Evolutionary conservation across 225 moss, liverwort and hornwort species (phyloP), one percentile per base, ranked within the genome.

Genomic region (Takakia lepidozioides): DNA sequence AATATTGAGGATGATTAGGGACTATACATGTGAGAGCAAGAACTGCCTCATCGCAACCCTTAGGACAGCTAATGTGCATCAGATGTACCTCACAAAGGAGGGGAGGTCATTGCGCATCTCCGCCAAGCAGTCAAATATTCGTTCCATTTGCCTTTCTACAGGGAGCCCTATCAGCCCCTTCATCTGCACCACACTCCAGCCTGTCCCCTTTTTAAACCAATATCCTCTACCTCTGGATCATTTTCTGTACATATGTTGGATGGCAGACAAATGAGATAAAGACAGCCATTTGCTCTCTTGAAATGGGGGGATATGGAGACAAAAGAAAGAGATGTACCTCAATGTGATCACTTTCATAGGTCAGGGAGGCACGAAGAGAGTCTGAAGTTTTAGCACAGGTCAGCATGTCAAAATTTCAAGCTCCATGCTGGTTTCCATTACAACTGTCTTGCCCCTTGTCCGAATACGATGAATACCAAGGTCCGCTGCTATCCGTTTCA

Each of bases 401-500:
- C 32, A 93, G 71, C 83, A 88, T 93, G 23, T 93, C 93, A 54
- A 54, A 93, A n/a, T 85, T 34, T 88, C 93, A 23, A 51, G 54
- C 34, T 68, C 80, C 85, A 88, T 93, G 56, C 38, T 35, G 9
- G 88, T 93, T 66, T 86, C 93, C 88, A 93, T 88, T 25, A 88
- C 72, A 23, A 93, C 52, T 15, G 88, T 83, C 54, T 82, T 83
- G 16, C 88, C 73, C 36, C 80, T 83, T 21, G 66, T 61, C 43
- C 88, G 83, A 26, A 88, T 85, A 36, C 85, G 85, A 63, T 85
- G 78, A 55, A 93, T 88, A 27, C 88, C 93, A 21, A 93, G 81
- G 22, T 93, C 93, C 15, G 88, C 93, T 23, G 88, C 85, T 48
- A 93, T 75, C 48, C 93, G 69, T 49, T 78, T 76, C 44, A 83